These are phyloP conservation scores for Whalleya microplaca DNA, from an alignment of 2,329 filamentous ascomycete genomes.

Conservation along the genomic window DNA sequence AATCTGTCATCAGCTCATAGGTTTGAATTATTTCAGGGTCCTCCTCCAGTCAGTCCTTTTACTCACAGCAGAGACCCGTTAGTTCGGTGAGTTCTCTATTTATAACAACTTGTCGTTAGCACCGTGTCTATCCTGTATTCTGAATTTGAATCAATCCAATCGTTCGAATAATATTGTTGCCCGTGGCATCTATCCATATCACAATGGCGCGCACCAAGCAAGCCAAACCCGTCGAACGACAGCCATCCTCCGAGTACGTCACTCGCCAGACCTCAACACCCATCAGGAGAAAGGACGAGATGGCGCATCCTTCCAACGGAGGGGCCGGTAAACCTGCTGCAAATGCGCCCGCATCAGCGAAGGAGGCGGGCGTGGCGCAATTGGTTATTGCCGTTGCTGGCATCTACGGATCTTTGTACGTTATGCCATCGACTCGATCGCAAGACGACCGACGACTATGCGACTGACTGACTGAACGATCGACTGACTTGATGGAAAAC, in stretches of 20 bases:
- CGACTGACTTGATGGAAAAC: slow-evolving; percentile 1
- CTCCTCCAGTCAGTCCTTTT: background rate
- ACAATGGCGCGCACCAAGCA: slow-evolving; percentile 75
- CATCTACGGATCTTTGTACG: slow-evolving; percentile 96
- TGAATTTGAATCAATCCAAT: background rate
- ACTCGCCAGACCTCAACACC: slow-evolving; percentile 32
- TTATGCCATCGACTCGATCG: slow-evolving; percentile 13
- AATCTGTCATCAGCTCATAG: slow-evolving; percentile 30
- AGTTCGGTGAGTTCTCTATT: background rate
- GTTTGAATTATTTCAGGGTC: background rate
- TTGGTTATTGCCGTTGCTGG: slow-evolving; percentile 87
- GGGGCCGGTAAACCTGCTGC: slow-evolving; percentile 19
- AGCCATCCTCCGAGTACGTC: slow-evolving; percentile 69
- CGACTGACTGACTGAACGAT: too few relatives aligned
- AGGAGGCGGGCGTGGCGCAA: slow-evolving; percentile 70
- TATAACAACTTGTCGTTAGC: background rate
- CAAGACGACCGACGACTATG: background rate
- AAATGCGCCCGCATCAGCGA: slow-evolving; percentile 16
- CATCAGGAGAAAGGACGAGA: slow-evolving; percentile 39
- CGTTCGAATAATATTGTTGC: too few relatives aligned
- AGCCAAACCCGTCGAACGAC: slow-evolving; percentile 64
- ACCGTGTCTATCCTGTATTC: too few relatives aligned
- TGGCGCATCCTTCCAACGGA: slow-evolving; percentile 31
- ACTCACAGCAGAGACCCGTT: background rate
- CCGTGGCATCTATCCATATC: too few relatives aligned